Base-by-base conservation (phyloP, 2,329 filamentous ascomycete species). In the Diaporthe destruens region DNA sequence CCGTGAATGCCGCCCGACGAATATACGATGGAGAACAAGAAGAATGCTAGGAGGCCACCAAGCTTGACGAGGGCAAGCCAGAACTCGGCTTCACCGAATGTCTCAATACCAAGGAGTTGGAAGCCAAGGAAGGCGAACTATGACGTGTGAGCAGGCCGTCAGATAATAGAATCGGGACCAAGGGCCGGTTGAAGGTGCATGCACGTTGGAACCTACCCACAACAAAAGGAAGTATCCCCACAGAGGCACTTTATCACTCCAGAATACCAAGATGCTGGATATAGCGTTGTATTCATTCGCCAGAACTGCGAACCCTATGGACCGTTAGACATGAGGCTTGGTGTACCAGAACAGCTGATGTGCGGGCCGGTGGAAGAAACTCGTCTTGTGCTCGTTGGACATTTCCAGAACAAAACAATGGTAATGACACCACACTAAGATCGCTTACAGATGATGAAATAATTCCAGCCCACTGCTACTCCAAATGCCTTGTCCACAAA, bases 1-100 rank as follows among this genome's bases (percentile, higher is more conserved):
- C 91, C 91, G 12, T 87, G 82, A 14, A 92, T 80, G n/a, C 92
- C 92, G 2, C 90, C 92, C 0, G 91, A 87, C 0, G 91, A 90
- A 76, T 94, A 93, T 72, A 94, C 84, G 72, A 94, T 92, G 65
- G 91, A 88, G 77, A 94, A 94, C 75, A 95, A 84, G 80, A 93
- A 93, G 80, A 92, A 94, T 1, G 92, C 92, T 1, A 92, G 83
- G 1, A 95, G 83, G 1, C 92, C 91, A 3, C 91, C 79, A 6
- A 95, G 87, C 79, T 95, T 95, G 78, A 94, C 82, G 20, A 92
- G 86, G 0, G 92, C 91, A 71, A 95, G 88, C 92, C 92, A 95
- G 78, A 95, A 94, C 78, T 96, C 93, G 12, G 92, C 90, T 79
- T 95, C 93, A 18, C 93, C 93, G 79, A 94, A 95, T 4, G 91